These are phyloP conservation scores for Orbilia oligospora DNA, from an alignment of 2,329 filamentous ascomycete genomes.

Conservation along the genomic window DNA sequence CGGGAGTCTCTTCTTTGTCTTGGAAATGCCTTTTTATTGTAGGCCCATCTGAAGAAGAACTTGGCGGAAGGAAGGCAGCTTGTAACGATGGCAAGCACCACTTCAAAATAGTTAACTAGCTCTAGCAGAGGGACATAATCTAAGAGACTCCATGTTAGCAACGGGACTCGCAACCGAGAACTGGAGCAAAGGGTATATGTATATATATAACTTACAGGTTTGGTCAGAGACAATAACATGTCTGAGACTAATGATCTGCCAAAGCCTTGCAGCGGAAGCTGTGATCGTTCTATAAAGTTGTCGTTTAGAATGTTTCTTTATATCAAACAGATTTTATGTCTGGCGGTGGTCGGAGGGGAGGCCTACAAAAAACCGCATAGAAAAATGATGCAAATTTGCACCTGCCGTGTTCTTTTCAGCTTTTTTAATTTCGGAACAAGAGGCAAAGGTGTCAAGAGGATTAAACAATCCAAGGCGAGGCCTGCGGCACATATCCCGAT, in stretches of 20 bases:
- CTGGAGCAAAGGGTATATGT: no score
- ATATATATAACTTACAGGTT: constrained; percentile 48
- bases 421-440: constrained; percentile 48
- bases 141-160: neutral
- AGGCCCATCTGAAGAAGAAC: constrained; percentile 56
- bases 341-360: neutral
- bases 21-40: constrained; percentile 43
- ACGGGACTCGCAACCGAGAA: neutral
- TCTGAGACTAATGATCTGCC: constrained; percentile 43
- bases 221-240: constrained; percentile 51
- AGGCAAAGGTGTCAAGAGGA: constrained; percentile 54
- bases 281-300: constrained; percentile 41
- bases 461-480: constrained; percentile 45
- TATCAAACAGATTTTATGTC: neutral
- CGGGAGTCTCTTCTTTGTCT: constrained; percentile 22
- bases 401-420: constrained; percentile 31
- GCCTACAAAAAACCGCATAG: constrained; percentile 54
- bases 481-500: constrained; percentile 51
- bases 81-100: constrained; percentile 47
- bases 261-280: constrained; percentile 48
- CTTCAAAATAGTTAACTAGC: constrained; percentile 55
- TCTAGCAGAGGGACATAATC: constrained; percentile 54
- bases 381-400: constrained; percentile 52
- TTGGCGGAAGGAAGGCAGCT: constrained; percentile 56
- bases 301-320: neutral